Conservation (phyloP, 768 basidiomycete genomes). For the Daedaleopsis nitida region DNA sequence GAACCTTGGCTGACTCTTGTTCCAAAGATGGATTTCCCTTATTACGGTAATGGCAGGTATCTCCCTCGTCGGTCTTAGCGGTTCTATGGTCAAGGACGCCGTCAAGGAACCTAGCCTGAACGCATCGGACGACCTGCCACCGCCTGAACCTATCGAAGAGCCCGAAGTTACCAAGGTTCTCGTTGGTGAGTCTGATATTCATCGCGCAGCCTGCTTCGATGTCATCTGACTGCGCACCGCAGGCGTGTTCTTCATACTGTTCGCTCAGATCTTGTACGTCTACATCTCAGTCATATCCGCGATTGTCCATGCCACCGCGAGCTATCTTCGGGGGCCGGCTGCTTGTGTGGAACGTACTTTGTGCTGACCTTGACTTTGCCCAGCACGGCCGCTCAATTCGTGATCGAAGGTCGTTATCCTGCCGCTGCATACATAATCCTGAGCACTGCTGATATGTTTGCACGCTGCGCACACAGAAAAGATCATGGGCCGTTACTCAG, state of each 20-base stretch:
- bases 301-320: slow-evolving; percentile 8
- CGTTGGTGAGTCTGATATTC: slow-evolving; percentile 53
- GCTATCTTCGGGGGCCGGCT: too few species aligned
- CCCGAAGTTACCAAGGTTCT: slow-evolving; percentile 72
- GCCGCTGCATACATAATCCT: background rate
- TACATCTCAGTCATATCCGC: background rate
- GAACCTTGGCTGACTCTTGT: slow-evolving; percentile 16
- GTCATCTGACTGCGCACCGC: slow-evolving; percentile 15
- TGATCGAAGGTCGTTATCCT: slow-evolving; percentile 60
- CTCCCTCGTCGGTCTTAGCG: slow-evolving; percentile 83
- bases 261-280: slow-evolving; percentile 91
- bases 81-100: slow-evolving; percentile 82
- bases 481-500: slow-evolving; percentile 85
- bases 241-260: slow-evolving; percentile 91
- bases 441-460: background rate
- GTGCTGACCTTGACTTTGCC: slow-evolving; percentile 7
- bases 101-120: slow-evolving; percentile 48
- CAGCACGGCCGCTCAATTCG: slow-evolving; percentile 91
- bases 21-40: slow-evolving; percentile 82
- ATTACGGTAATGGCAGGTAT: slow-evolving; percentile 87
- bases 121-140: slow-evolving; percentile 33
- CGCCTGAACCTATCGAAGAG: slow-evolving; percentile 51
- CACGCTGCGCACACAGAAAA: slow-evolving; percentile 54
- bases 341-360: slow-evolving; percentile 5
- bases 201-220: slow-evolving; percentile 16